Conservation (phyloP, 2,329 filamentous ascomycete genomes). For the Penicillium paneum region DNA sequence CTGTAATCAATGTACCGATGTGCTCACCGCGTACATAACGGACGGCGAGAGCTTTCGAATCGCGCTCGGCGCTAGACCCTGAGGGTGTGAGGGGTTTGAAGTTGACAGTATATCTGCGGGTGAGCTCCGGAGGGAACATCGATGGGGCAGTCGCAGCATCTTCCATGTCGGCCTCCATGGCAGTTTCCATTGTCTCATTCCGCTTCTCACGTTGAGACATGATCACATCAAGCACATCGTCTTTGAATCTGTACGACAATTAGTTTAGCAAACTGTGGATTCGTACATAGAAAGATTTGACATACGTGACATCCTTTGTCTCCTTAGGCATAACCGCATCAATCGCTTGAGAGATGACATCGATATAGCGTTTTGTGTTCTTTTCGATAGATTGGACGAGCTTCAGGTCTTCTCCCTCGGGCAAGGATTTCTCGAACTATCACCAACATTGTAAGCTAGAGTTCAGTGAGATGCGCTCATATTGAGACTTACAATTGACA, state of each 20-base stretch:
- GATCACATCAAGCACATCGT: conserved; percentile 93
- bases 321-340: conserved; percentile 82
- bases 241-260: conserved; percentile 70
- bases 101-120: conserved; percentile 88
- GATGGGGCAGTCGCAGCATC: conserved; percentile 61
- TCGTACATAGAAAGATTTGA: not conserved
- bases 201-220: conserved; percentile 86
- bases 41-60: conserved; percentile 72
- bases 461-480: not conserved
- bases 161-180: conserved; percentile 64
- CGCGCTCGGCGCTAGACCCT: conserved; percentile 59
- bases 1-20: conserved; percentile 86
- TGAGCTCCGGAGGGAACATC: conserved; percentile 87
- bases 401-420: conserved; percentile 65
- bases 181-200: conserved; percentile 71
- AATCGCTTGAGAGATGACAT: conserved; percentile 82
- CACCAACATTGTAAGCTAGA: conserved; percentile 3
- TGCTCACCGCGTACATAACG: conserved; percentile 90
- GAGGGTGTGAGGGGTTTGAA: conserved; percentile 87
- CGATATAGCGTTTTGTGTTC: conserved; percentile 94
- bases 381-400: conserved; percentile 75
- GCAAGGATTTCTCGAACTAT: conserved; percentile 71
- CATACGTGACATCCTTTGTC: conserved; percentile 71
- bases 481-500: conserved; percentile 61
- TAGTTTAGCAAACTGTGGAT: conserved; percentile 12